A percentile compares a stretch with the other conserved stretches of the same genome.
These are phyloP conservation scores for Tetrahymena malaccensis DNA, from an alignment of 73 alveolate genomes.

Conservation along the genomic window DNA sequence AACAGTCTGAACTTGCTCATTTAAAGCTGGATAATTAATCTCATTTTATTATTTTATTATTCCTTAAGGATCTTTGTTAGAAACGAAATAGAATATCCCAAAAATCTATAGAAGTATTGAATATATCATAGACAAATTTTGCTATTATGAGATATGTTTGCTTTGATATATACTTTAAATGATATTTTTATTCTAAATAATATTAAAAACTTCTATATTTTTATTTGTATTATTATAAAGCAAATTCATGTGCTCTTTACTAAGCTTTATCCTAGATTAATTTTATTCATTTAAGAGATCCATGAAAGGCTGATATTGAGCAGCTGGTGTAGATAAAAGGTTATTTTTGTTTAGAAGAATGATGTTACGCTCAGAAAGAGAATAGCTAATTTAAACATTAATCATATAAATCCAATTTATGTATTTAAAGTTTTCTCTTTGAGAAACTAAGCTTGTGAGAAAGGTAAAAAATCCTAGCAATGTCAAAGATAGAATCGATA, in stretches of 20 bases:
- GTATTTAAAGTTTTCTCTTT: too few relatives aligned
- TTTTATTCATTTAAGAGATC: too few relatives aligned
- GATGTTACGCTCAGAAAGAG: too few relatives aligned
- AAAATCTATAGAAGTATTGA: not conserved
- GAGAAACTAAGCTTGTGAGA: too few relatives aligned
- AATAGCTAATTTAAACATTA: too few relatives aligned
- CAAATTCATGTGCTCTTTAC: not conserved
- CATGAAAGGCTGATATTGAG: too few relatives aligned
- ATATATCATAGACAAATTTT: not conserved
- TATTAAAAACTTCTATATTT: not conserved
- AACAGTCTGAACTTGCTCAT: not conserved
- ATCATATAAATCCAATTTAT: too few relatives aligned
- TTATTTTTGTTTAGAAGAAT: too few relatives aligned
- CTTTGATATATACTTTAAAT: not conserved
- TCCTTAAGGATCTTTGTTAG: not conserved
- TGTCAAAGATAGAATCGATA: too few relatives aligned
- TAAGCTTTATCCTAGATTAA: not conserved
- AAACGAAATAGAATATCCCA: not conserved
- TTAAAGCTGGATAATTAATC: not conserved
- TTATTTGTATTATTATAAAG: not conserved
- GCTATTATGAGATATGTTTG: not conserved
- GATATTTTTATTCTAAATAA: not conserved
- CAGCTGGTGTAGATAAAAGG: too few relatives aligned
- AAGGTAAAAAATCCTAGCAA: too few relatives aligned
- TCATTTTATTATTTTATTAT: not conserved